These are phyloP conservation scores for Fusarium chlamydosporum DNA, from an alignment of 2,329 filamentous ascomycete species.

Conservation along the genomic window DNA sequence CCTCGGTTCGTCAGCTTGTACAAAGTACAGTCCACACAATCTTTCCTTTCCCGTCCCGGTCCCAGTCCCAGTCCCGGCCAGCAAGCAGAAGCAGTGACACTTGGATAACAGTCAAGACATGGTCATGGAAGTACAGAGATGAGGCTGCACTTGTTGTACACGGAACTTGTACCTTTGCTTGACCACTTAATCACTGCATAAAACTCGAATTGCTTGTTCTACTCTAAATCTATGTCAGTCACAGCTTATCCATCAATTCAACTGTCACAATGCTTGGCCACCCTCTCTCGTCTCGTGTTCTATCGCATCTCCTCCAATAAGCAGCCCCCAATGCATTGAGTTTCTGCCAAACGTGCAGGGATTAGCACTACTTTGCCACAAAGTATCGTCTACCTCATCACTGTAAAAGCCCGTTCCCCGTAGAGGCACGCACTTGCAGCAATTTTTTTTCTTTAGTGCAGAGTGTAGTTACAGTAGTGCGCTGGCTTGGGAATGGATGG, in stretches of 20 bases:
- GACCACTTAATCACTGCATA: conserved; percentile 1
- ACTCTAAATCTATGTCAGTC: neutral
- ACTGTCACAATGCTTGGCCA: conserved; percentile 17
- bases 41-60: too few species aligned
- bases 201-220: neutral
- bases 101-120: neutral
- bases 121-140: conserved; percentile 7
- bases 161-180: too few species aligned
- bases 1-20: conserved; percentile 3
- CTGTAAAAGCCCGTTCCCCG: conserved; percentile 14
- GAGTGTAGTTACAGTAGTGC: neutral
- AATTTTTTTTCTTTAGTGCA: conserved; percentile 33
- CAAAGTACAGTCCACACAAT: neutral
- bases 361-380: conserved; percentile 25
- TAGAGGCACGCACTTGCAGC: conserved; percentile 20
- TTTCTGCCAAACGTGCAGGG: conserved; percentile 19
- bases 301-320: conserved; percentile 18
- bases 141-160: neutral
- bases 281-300: conserved; percentile 1
- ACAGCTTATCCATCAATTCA: neutral
- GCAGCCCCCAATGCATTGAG: neutral
- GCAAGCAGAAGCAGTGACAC: neutral
- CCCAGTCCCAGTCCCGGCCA: neutral
- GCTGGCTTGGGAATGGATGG: neutral
- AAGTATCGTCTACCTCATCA: conserved; percentile 32